A percentile compares a stretch with the other conserved stretches of the same genome.
These are phyloP conservation scores for Ophiobolus disseminans DNA, from an alignment of 2,329 filamentous ascomycete species.

Conservation along the genomic window DNA sequence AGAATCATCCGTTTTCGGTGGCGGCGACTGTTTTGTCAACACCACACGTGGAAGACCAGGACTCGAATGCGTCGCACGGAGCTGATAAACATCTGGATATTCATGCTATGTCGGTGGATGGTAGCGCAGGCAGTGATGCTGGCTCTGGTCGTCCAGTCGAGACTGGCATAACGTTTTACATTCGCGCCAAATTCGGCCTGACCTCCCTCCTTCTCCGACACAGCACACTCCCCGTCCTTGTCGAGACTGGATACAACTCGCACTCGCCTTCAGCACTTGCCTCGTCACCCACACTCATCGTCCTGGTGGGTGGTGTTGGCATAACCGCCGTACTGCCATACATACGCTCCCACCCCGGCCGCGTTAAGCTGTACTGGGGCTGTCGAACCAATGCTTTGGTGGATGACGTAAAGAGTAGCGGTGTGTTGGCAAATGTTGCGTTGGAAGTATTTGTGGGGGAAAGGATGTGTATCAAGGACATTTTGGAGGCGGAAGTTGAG, in stretches of 20 bases:
- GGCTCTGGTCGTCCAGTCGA: background rate
- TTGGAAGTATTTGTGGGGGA: slow-evolving; percentile 9
- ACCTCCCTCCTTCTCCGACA: slow-evolving; percentile 3
- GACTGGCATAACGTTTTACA: slow-evolving; percentile 12
- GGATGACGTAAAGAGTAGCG: slow-evolving; percentile 1
- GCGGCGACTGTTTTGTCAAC: no score
- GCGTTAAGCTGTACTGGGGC: slow-evolving; percentile 14
- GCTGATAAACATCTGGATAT: background rate
- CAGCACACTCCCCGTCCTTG: slow-evolving; percentile 5
- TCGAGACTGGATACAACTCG: slow-evolving; percentile 8
- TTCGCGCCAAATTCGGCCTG: slow-evolving; percentile 9
- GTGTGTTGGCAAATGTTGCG: slow-evolving; percentile 5
- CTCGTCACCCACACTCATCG: slow-evolving; percentile 4
- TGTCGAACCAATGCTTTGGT: slow-evolving; percentile 8
- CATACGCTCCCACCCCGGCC: slow-evolving; percentile 10
- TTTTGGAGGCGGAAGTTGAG: slow-evolving; percentile 9
- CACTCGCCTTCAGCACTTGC: slow-evolving; percentile 4
- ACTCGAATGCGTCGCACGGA: background rate
- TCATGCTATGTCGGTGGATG: background rate
- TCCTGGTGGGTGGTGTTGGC: slow-evolving; percentile 12
- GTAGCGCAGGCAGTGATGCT: background rate
- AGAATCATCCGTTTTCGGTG: slow-evolving; percentile 61
- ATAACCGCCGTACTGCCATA: slow-evolving; percentile 16
- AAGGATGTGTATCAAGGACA: slow-evolving; percentile 6
- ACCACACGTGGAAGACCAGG: no score